Base-by-base conservation (phyloP, 1,284 basidiomycete genomes). In the Meripilus lineatus region DNA sequence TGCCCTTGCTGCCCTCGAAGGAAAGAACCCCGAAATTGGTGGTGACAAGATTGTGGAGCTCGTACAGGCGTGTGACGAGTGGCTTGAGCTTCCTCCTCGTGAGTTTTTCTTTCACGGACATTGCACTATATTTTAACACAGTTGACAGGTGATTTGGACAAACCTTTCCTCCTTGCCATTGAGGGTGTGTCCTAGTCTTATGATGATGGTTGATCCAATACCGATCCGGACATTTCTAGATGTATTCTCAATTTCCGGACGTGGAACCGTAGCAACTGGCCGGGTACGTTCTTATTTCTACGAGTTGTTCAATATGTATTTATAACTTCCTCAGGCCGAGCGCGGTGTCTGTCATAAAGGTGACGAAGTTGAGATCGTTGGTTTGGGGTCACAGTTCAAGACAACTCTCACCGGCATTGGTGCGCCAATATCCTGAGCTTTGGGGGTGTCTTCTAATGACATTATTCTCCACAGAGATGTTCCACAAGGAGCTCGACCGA, bases 401-500 rank as follows among this genome's bases (percentile, higher is more conserved):
- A 96, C 95, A 11, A 95, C 88, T 25, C 72, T 99, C 47, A 99
- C 94, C 56, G 94, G 94, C 56, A 93, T 98, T 61, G 91, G 90
- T 90, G 52, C 50, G 84, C 28, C n/a, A n/a, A n/a, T n/a, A n/a
- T n/a, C n/a, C n/a, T n/a, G n/a, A n/a, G n/a, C n/a, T n/a, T n/a
- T n/a, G n/a, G n/a, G n/a, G n/a, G n/a, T n/a, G n/a, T n/a, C n/a
- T n/a, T n/a, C n/a, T 42, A 50, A 53, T 8, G 13, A 40, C 15
- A n/a, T n/a, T n/a, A n/a, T n/a, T n/a, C n/a, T n/a, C 2, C 42
- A 13, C 53, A 89, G 95, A 99, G 70, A 98, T 97, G 91, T 99
- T 99, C 85, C 94, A 97, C 79, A 98, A 97, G 77, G 96, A 99
- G 72, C 81, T 99, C 50, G 96, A 99, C 45, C 83, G 93, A 49